Evolutionary conservation across 2,329 filamentous ascomycete genomes (phyloP), one percentile per base, ranked within the genome.

Genomic region (Pezicula radicicola): DNA sequence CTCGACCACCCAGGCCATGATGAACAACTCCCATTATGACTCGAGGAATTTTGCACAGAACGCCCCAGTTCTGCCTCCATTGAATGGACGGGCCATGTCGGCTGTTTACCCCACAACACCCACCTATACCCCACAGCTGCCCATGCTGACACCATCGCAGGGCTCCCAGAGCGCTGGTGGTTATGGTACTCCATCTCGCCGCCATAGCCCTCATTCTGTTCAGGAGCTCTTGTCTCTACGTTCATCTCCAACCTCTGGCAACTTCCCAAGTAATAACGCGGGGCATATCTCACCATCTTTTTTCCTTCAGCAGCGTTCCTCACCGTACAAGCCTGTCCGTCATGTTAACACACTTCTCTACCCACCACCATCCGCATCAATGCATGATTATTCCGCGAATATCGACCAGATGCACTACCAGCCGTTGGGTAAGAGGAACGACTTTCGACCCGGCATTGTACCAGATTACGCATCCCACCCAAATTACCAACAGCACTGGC

Each of bases 311-410:
- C 90, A 96, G 67, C 83, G 94, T 51, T 86, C 89, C 57, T 97
- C 93, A 50, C 94, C 94, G 3, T 97, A 97, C 71, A 89, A 91
- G 57, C 93, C 93, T 1, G 87, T 97, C 37, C 88, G 92, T 49
- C 83, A 90, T 55, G 90, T 97, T 53, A 91, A 94, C 60, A 96
- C 91, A 1, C 80, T 97, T n/a, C 77, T 97, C 28, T 91, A 94
- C 53, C 92, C 92, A 30, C 90, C 91, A 6, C 89, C 91, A 0
- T 88, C 89, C 21, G 79, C 84, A 8, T 90, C 90, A 7, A 80
- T 95, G 56, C 87, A 93, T 57, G 81, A 88, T 60, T 87, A 91
- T 65, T 78, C 87, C 58, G 75, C 89, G 64, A 81, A 68, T 72
- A 75, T 75, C 49, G 72, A 79, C 45, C 84, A 88, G 48, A 91